Conservation (phyloP, 2,329 filamentous ascomycete genomes). For the Tympanopsis confertula region DNA sequence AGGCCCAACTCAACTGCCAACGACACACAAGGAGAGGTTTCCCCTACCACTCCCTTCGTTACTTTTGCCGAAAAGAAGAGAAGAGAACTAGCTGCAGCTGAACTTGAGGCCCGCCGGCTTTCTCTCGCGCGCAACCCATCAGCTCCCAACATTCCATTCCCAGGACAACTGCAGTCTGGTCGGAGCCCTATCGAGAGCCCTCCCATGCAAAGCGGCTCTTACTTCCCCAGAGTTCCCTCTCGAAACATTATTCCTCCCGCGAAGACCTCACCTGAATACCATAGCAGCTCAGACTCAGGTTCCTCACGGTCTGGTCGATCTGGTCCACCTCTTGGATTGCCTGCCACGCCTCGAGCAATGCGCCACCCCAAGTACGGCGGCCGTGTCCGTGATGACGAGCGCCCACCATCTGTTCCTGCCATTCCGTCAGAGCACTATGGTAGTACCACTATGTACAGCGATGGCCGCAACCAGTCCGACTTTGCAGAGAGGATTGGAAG, state of each 20-base stretch:
- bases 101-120: conserved; percentile 47
- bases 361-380: background rate
- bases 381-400: no score
- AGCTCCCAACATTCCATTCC: conserved; percentile 47
- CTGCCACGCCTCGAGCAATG: conserved; percentile 35
- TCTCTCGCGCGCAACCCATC: conserved; percentile 49
- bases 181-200: conserved; percentile 19
- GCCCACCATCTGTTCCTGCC: no score
- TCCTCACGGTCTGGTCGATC: background rate
- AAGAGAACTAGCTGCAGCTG: conserved; percentile 36
- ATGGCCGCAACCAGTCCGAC: background rate
- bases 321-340: conserved; percentile 37
- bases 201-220: background rate
- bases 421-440: no score
- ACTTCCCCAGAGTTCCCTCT: background rate
- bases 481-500: background rate
- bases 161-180: conserved; percentile 31
- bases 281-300: background rate
- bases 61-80: conserved; percentile 16
- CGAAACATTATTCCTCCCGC: conserved; percentile 1
- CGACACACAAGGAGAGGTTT: no score
- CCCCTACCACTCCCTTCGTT: background rate
- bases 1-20: no score
- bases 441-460: background rate
- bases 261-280: background rate